Conservation (phyloP, 2,329 filamentous ascomycete genomes). For the Pyrenophora seminiperda region DNA sequence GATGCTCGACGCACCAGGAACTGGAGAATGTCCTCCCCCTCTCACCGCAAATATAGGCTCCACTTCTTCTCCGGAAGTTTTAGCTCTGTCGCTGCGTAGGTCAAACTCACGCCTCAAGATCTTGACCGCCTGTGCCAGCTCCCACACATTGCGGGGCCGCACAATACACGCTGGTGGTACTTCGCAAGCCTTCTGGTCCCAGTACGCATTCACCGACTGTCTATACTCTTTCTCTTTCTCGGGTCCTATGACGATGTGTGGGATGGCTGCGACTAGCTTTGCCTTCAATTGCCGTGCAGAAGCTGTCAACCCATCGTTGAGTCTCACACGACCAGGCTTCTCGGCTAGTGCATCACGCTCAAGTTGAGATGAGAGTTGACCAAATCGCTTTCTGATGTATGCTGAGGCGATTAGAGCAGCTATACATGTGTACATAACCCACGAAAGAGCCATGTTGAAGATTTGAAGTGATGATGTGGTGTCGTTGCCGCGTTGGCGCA, state of each 20-base stretch:
- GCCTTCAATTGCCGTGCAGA: constrained; percentile 13
- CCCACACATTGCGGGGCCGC: constrained; percentile 32
- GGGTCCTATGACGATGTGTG: constrained; percentile 15
- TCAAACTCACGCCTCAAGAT: constrained; percentile 38
- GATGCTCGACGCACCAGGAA: constrained; percentile 29
- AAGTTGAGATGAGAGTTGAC: constrained; percentile 13
- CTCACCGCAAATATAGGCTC: constrained; percentile 53
- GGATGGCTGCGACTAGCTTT: constrained; percentile 18
- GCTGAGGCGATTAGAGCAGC: constrained; percentile 2
- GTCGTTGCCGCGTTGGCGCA: neutral
- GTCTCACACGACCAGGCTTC: constrained; percentile 5
- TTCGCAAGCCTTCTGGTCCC: constrained; percentile 45
- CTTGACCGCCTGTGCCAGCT: constrained; percentile 36
- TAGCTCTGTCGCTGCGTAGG: constrained; percentile 19
- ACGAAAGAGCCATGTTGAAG: constrained; percentile 8
- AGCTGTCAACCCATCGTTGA: constrained; percentile 12
- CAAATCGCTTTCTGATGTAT: constrained; percentile 16
- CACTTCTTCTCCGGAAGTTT: neutral
- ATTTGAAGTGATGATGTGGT: neutral
- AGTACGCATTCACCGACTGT: constrained; percentile 29
- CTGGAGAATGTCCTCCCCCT: constrained; percentile 51
- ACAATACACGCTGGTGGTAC: constrained; percentile 40
- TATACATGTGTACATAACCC: constrained; percentile 5
- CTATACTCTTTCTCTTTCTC: constrained; percentile 11
- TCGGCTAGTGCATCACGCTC: constrained; percentile 15